Conservation (phyloP, 1,284 basidiomycete species). For the Laetiporus sulphureus region DNA sequence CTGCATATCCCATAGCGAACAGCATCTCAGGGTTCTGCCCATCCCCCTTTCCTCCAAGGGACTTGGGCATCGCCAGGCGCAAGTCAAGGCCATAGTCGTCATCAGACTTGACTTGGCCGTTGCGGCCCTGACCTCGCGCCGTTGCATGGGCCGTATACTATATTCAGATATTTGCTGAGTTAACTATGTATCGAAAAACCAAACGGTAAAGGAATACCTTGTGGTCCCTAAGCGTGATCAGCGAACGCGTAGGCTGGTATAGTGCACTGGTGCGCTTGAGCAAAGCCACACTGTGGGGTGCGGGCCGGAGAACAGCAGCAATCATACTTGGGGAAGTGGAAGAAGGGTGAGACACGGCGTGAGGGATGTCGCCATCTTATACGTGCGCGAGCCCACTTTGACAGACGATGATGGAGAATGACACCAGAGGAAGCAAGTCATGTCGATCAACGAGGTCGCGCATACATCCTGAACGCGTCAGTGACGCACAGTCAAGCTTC, state of each 20-base stretch:
- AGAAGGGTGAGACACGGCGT: too few species aligned
- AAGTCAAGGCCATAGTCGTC: constrained; percentile 29
- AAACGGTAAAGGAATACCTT: constrained; percentile 12
- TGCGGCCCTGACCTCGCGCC: constrained; percentile 32
- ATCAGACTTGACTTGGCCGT: constrained; percentile 31
- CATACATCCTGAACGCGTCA: too few species aligned
- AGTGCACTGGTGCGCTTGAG: too few species aligned
- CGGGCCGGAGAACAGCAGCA: too few species aligned
- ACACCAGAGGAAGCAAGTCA: too few species aligned
- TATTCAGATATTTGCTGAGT: neutral
- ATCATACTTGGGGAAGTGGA: too few species aligned
- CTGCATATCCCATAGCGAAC: constrained; percentile 35
- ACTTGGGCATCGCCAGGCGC: constrained; percentile 30
- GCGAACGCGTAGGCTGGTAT: constrained; percentile 4
- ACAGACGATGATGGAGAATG: too few species aligned
- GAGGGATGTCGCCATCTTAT: too few species aligned
- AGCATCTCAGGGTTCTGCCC: constrained; percentile 39
- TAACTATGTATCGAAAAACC: neutral
- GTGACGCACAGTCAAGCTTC: too few species aligned
- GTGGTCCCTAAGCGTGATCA: constrained; percentile 22
- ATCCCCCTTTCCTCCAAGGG: constrained; percentile 33
- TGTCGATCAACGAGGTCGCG: too few species aligned
- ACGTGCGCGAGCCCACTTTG: too few species aligned
- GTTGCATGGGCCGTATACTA: constrained; percentile 32
- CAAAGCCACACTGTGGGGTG: too few species aligned